phyloP scores from a whole-genome alignment of 1,284 basidiomycete genomes.

The Microbotryum saponariae region DNA sequence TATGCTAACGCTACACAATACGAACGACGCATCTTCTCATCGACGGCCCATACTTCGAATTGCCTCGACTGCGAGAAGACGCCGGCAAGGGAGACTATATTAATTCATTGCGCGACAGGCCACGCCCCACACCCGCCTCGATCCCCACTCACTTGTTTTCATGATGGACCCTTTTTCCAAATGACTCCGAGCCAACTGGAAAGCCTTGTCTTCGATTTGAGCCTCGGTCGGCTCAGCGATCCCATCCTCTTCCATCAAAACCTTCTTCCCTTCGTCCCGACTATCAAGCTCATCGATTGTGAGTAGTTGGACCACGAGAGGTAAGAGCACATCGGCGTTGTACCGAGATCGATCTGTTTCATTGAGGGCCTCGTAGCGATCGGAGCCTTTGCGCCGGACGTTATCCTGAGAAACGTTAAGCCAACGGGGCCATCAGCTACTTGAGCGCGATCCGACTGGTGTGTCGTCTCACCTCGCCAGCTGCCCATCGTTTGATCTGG shows the following conservation, averaged over 20 bases:
- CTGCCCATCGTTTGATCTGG: conserved; percentile 1
- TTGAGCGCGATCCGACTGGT: no score
- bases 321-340: conserved; percentile 19
- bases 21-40: no score
- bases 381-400: conserved; percentile 6
- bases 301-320: conserved; percentile 8
- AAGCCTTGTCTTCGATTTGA: conserved; percentile 3
- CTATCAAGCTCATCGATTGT: conserved; percentile 6
- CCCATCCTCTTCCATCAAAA: neutral
- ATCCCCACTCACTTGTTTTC: conserved; percentile 9
- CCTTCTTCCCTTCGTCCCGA: neutral
- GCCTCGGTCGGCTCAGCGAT: neutral
- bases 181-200: neutral
- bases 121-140: no score
- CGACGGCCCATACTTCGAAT: no score
- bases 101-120: no score
- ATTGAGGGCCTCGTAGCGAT: conserved; percentile 11
- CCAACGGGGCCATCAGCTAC: no score
- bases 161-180: conserved; percentile 13
- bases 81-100: no score
- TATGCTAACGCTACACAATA: no score
- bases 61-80: no score
- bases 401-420: neutral
- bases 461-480: neutral
- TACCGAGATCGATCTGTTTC: conserved; percentile 6